Evolutionary conservation across 1,284 basidiomycete species (phyloP), one percentile per base, ranked within the genome.

Genomic region (Cutaneotrichosporon spelunceum): DNA sequence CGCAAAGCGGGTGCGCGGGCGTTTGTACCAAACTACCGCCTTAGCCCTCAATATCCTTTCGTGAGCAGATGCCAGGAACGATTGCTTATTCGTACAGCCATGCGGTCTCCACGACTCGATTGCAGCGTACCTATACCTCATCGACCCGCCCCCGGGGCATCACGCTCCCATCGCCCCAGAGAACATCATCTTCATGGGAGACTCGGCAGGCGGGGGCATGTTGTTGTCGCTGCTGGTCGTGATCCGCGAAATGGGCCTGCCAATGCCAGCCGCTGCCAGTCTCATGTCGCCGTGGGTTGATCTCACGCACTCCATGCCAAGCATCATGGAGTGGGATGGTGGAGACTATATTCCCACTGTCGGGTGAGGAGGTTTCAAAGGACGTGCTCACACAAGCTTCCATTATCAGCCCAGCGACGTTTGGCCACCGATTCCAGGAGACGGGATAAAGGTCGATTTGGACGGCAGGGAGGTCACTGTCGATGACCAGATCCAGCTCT

Each of bases 11-110:
- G 88, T 63, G 92, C 91, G 0, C 84, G 91, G 36, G 89, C 73
- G 42, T 66, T 78, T 87, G 90, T 89, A 48, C 84, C 93, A 58
- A 89, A 91, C 68, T 95, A 95, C 75, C 86, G 92, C 33, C 82
- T 93, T 13, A 86, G 93, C 13, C 93, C 93, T 1, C 92, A 95
- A 78, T 95, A 93, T 67, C 94, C 94, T 0, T 98, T 97, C 91
- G 27, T 97, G 89, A 72, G 91, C 87, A 70, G 70, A 84, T 19
- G 75, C 13, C 19, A 19, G 7, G 10, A 29, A 19, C 16, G 19
- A 11, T 72, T 33, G 34, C 56, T 76, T n/a, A 71, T 57, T 5
- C 21, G n/a, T 82, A 80, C 60, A 84, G 84, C 80, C 80, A 2
- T 79, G 78, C 56, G 78, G 72, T 9, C 71, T 81, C 2, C 72